Evolutionary conservation across 495 filamentous ascomycete genomes (phyloP).

Genomic region (Lasiosphaeria miniovina): DNA sequence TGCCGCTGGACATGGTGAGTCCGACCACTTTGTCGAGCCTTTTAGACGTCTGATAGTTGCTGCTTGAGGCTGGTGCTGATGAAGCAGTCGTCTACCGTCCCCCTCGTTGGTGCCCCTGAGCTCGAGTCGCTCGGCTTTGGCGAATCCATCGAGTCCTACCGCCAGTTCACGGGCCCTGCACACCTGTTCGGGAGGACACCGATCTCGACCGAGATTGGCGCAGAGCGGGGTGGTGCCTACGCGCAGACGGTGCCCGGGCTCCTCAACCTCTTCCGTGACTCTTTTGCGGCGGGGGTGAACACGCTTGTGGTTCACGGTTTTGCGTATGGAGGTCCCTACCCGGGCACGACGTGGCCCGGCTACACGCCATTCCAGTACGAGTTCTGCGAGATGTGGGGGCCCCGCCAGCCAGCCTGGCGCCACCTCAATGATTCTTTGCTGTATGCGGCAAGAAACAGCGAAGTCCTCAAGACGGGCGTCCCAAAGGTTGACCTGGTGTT

Average conservation of each 20-base stretch:
- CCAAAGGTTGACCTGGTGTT: conserved; percentile 45
- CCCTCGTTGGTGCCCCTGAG: conserved; percentile 45
- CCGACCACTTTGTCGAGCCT: too few species aligned
- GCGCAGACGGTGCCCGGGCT: conserved; percentile 27
- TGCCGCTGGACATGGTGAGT: conserved; percentile 45
- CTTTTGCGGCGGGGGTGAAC: conserved; percentile 43
- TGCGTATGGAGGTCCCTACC: conserved; percentile 36
- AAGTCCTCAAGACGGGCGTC: conserved; percentile 38
- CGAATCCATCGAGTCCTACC: conserved; percentile 42
- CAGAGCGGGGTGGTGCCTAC: conserved; percentile 29
- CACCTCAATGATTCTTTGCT: conserved; percentile 39
- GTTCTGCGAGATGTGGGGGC: conserved; percentile 44
- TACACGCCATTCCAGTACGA: conserved; percentile 45
- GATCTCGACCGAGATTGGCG: conserved; percentile 45
- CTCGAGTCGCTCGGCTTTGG: conserved; percentile 44
- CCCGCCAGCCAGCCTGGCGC: conserved; percentile 44
- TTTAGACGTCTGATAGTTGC: too few species aligned
- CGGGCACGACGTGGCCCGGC: conserved; percentile 46
- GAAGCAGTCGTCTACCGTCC: conserved; percentile 27
- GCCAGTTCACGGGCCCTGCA: conserved; percentile 47
- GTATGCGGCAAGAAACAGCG: conserved; percentile 39
- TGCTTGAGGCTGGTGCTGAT: not conserved
- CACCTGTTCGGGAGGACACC: conserved; percentile 35
- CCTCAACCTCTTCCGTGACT: conserved; percentile 30
- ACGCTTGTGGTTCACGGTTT: conserved; percentile 48